Base-by-base conservation (phyloP, 441 rosid species). In the Manihot esculenta region DNA sequence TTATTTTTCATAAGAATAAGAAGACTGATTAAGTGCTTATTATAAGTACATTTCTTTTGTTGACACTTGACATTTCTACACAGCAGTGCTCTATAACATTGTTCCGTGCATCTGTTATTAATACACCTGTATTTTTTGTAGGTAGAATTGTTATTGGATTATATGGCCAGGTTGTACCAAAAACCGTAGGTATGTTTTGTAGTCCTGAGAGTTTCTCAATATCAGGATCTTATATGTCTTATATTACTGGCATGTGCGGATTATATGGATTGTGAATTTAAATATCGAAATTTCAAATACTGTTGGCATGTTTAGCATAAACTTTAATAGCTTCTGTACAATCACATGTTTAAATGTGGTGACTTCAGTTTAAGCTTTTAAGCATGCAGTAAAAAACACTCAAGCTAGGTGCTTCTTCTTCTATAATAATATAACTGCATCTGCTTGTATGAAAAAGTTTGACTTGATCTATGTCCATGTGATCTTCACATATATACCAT, bases 91-190 rank as follows among this genome's bases (percentile, higher is more conserved):
- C 50, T 24, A 71, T 71, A n/a, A 9, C 17, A 26, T 42, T 7
- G 12, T 9, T 56, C 42, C 33, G 2, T 49, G 72, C 47, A 9
- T 73, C 66, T 41, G 60, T 57, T 60, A 59, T 33, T 62, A 53
- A 58, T 18, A 65, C 1, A 14, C 15, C 67, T 50, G 53, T 67
- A 18, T 50, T 65, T 69, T 78, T 24, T 90, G 83, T 89, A 92
- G 97, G 99, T 78, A 90, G 99, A 81, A 94, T 94, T 26, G 85
- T 94, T 75, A 84, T 92, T 81, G 99, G 99, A 76, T 81, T 92
- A 76, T 94, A 94, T 78, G 99, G 99, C 57, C 70, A 77, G 76
- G 88, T 80, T 80, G 97, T 88, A 64, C 97, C 99, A 26, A 92
- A 84, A 86, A 94, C 96, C 69, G 97, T 85, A 70, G 98, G 98